Evolutionary conservation across 345 rosid species (phyloP), one percentile per base, ranked within the genome.

Genomic region (Sisymbrium altissimum): DNA sequence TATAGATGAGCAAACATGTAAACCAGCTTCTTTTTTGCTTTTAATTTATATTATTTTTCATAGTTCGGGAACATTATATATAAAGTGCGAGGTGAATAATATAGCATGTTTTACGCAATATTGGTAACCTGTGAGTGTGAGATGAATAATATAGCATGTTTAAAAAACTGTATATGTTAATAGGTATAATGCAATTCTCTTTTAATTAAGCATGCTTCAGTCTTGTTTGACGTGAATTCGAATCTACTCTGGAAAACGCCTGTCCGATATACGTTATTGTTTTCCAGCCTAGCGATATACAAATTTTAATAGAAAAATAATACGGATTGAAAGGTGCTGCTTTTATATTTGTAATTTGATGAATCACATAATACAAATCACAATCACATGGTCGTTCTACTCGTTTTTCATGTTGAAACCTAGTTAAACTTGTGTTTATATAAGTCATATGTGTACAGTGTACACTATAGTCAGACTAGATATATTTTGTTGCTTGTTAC

Each of bases 1-100:
- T 59, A 60, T 25, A 59, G 39, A 49, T 43, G 62, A 48, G 44
- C 54, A 65, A 63, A 19, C 43, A 72, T 60, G 41, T 48, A 61
- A 60, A 60, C 50, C 9, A 55, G 9, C 35, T 30, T 40, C 23
- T 12, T 41, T 38, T 70, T 25, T 38, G 12, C 53, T 13, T 49
- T 36, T 43, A 12, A 9, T 18, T 58, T 45, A 32, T 58, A 9
- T n/a, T 43, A 44, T 9, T 6, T 54, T 52, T 41, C 18, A 3
- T 52, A 52, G 19, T 39, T 19, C 19, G 11, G 14, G 5, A 27
- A 54, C 27, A 53, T 13, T 36, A 29, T 29, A 12, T 50, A 36
- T 64, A 19, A 30, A 30, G 30, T 17, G 3, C 19, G 41, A 30
- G 30, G 33, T 55, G 14, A 43, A 56, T 32, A 18, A 41, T 14